Conservation (phyloP, 1,284 basidiomycete species). For the Fomes fomentarius region DNA sequence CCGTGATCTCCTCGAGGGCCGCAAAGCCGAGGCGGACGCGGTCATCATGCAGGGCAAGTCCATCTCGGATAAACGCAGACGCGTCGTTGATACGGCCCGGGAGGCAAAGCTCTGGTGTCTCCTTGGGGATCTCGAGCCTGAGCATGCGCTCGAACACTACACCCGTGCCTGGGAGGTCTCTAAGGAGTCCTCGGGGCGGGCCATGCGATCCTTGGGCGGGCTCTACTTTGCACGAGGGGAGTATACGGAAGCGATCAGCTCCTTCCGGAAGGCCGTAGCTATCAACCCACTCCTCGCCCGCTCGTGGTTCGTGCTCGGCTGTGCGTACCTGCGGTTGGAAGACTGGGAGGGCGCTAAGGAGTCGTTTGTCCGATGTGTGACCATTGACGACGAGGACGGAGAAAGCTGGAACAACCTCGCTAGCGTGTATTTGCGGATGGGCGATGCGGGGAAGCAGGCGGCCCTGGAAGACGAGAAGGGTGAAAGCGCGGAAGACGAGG, state of each 20-base stretch:
- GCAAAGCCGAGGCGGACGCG: conserved; percentile 79
- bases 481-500: conserved; percentile 11
- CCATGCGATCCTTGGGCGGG: conserved; percentile 90
- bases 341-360: conserved; percentile 85
- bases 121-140: conserved; percentile 89
- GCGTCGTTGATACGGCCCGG: conserved; percentile 65
- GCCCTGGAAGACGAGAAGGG: conserved; percentile 31
- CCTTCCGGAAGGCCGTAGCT: conserved; percentile 73
- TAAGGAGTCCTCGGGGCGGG: conserved; percentile 78
- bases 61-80: conserved; percentile 44
- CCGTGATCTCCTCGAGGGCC: conserved; percentile 81
- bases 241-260: conserved; percentile 67
- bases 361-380: conserved; percentile 86
- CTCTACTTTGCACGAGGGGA: conserved; percentile 75
- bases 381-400: conserved; percentile 93
- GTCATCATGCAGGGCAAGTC: conserved; percentile 68
- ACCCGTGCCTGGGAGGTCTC: conserved; percentile 86
- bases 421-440: conserved; percentile 89
- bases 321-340: conserved; percentile 81
- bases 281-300: conserved; percentile 91
- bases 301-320: conserved; percentile 96
- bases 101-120: conserved; percentile 96
- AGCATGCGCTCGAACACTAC: conserved; percentile 73
- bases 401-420: conserved; percentile 99
- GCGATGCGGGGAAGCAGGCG: conserved; percentile 39